phyloP scores from a whole-genome alignment of 306 rosid genomes.

The Prunus fruticosa region DNA sequence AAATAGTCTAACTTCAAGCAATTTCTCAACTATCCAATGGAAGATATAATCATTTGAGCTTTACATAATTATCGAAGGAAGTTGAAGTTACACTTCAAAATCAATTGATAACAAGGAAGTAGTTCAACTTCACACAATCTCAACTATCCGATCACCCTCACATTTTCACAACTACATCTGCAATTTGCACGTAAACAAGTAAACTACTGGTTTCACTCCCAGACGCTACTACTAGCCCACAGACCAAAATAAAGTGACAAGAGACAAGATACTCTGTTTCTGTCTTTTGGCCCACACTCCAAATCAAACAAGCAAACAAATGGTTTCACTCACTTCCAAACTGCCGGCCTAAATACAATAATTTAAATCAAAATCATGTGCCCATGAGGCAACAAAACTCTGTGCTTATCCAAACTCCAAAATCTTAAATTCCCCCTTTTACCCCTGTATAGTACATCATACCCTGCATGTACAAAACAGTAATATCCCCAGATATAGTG shows the following conservation, averaged over 20 bases:
- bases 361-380: neutral
- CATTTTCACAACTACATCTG: too few species aligned
- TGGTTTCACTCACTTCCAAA: neutral
- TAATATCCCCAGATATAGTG: neutral
- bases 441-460: neutral
- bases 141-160: too few species aligned
- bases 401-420: neutral
- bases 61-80: too few species aligned
- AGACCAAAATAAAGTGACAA: too few species aligned
- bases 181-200: too few species aligned
- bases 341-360: neutral
- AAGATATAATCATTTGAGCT: too few species aligned
- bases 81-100: too few species aligned
- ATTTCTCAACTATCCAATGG: too few species aligned
- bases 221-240: too few species aligned
- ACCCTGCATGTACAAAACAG: neutral
- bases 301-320: neutral
- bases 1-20: fast-evolving
- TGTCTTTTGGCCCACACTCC: neutral
- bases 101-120: too few species aligned
- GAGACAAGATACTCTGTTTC: neutral
- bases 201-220: too few species aligned
- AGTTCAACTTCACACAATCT: too few species aligned
- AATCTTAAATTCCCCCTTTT: neutral
- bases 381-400: neutral